Evolutionary conservation across 2,329 filamentous ascomycete species (phyloP), one percentile per base, ranked within the genome.

Genomic region (Calonectria crousiana): DNA sequence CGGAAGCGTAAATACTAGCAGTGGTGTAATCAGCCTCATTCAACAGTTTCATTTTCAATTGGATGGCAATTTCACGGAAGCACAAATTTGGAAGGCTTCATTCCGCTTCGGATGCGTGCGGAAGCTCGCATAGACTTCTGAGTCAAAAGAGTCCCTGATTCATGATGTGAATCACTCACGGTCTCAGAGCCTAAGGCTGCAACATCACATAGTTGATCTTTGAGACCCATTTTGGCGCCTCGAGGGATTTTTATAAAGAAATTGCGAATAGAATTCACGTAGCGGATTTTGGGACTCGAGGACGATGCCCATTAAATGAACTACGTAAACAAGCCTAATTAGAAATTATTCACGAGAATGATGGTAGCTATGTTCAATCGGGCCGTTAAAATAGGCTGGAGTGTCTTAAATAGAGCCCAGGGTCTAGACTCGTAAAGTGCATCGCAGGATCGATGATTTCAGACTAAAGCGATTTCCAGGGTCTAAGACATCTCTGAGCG

Each of bases 221-320:
- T n/a, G 4, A 47, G 20, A 2, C 20, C 10, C n/a, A 2, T n/a
- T n/a, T 47, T 10, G 8, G 8, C 4, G 2, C 2, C 1, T 8
- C 38, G 38, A 14, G 4, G 16, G 2, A 47, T n/a, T 20, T n/a
- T 3, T 0, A 20, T 47, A 10, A 6, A 23, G 20, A n/a, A 11
- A n/a, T n/a, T 4, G 3, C 20, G 20, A 47, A 47, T 10, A 47
- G 20, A 47, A n/a, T n/a, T 20, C 18, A 20, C 18, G 18, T 3
- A 44, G 6, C 38, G 14, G 36, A 14, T 38, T 38, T 38, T 38
- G 14, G 14, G 2, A 38, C 38, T 20, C 8, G 18, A 8, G 16
- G 8, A 6, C 41, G 10, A 47, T n/a, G 11, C 20, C 41, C n/a
- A 47, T n/a, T 4, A n/a, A n/a, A 47, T n/a, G 20, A 4, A 4